These are phyloP conservation scores for Condylostoma magnum DNA, from an alignment of 169 alveolate species.

Conservation along the genomic window DNA sequence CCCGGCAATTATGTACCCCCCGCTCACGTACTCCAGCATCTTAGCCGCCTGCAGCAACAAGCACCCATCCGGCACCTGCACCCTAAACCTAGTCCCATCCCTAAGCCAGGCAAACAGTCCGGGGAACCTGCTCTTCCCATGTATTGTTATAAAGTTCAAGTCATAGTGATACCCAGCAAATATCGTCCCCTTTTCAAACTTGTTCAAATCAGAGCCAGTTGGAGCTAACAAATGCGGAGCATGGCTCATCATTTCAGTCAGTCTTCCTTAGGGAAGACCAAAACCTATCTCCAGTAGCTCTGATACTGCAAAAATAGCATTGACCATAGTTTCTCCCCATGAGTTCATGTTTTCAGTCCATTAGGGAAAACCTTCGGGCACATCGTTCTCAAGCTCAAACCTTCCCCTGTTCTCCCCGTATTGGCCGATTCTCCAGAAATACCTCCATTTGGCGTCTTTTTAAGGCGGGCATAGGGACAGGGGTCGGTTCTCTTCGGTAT, in stretches of 20 bases:
- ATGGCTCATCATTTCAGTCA: conserved; percentile 59
- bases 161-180: conserved; percentile 83
- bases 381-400: conserved; percentile 40
- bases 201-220: conserved; percentile 72
- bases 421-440: conserved; percentile 76
- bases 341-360: conserved; percentile 60
- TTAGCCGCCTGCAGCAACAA: conserved; percentile 69
- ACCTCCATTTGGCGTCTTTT: conserved; percentile 80
- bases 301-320: conserved; percentile 64
- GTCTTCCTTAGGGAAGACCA: conserved; percentile 52
- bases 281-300: conserved; percentile 72
- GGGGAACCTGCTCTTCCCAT: conserved; percentile 77
- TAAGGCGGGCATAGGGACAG: conserved; percentile 71
- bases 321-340: conserved; percentile 75
- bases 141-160: conserved; percentile 76
- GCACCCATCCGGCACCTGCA: conserved; percentile 76
- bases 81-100: conserved; percentile 57
- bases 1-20: conserved; percentile 77
- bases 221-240: conserved; percentile 79
- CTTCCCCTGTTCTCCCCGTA: conserved; percentile 45
- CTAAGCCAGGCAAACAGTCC: conserved; percentile 72
- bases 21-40: conserved; percentile 70
- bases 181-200: conserved; percentile 60
- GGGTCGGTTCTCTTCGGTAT: conserved; percentile 60
- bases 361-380: conserved; percentile 64